Percentiles rank a stretch among this genome's conserved stretches.
These are phyloP conservation scores for Medicago truncatula DNA, from an alignment of 306 rosid genomes.

Conservation along the genomic window MtrunA17r5.0-ANR NC_053049.1:40466001-40466500, in stretches of 20 bases:
- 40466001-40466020: constrained; percentile 48
- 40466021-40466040: constrained; percentile 46
- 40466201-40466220: neutral
- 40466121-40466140: constrained; percentile 89
- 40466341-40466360: neutral
- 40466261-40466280: neutral
- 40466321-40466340: constrained; percentile 2
- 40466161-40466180: constrained; percentile 47
- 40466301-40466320: constrained; percentile 28
- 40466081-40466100: constrained; percentile 80
- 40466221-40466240: constrained; percentile 16
- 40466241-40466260: constrained; percentile 17
- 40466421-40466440: constrained; percentile 32
- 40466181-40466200: constrained; percentile 21
- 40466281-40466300: neutral
- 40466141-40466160: constrained; percentile 56
- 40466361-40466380: constrained; percentile 4
- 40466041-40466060: constrained; percentile 49
- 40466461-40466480: constrained; percentile 66
- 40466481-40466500: constrained; percentile 83
- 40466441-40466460: neutral
- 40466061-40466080: constrained; percentile 50
- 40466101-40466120: constrained; percentile 89
- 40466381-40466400: constrained; percentile 27
- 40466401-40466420: constrained; percentile 32